Base-by-base conservation (phyloP, 1,284 basidiomycete genomes). In the Quambalaria eucalypti region DNA sequence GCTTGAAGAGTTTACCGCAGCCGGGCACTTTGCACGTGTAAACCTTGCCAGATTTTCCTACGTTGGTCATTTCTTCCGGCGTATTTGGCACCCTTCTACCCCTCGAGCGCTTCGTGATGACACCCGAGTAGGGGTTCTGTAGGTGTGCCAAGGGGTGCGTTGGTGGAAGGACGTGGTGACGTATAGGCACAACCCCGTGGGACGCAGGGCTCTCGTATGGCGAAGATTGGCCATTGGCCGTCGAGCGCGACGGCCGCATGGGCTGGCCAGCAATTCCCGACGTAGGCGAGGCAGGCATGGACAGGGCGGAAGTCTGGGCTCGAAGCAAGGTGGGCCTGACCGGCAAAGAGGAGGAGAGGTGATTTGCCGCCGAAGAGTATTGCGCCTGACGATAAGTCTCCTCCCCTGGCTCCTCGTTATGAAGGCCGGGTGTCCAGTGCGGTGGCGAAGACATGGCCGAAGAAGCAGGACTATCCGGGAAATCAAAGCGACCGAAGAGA, bases 11-110 rank as follows among this genome's bases (percentile, higher is more conserved):
- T 55, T 71, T 71, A 52, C 68, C 68, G 36, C 69, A 71, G 38
- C 68, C 69, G 28, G 65, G 67, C 16, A 71, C 69, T 49, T 68
- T 66, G 66, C 69, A 71, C 14, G 66, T 68, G 59, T 69, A 70
- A n/a, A 71, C 63, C 57, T 68, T 70, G 54, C 68, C 69, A 39
- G 66, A 65, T 64, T 71, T 71, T 49, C 68, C 68, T 39, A 71
- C 61, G 54, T 71, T 70, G 58, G 62, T 65, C 59, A 71, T 62
- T 62, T 70, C 68, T 49, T 68, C 62, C 29, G 68, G 68, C 54
- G 70, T 69, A 61, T 58, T 69, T 46, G 69, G 69, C 38, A 71
- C 69, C 21, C 68, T 61, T 25, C 69, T 60, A 23, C 69, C 69
- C 31, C 69, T 60, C 19, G 66, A 66, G 19, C 68, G 60, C 57